Percentiles rank a stretch among this genome's conserved stretches.
phyloP scores from a whole-genome alignment of 768 basidiomycete genomes.

The Porphyrellus cyaneotinctus region DNA sequence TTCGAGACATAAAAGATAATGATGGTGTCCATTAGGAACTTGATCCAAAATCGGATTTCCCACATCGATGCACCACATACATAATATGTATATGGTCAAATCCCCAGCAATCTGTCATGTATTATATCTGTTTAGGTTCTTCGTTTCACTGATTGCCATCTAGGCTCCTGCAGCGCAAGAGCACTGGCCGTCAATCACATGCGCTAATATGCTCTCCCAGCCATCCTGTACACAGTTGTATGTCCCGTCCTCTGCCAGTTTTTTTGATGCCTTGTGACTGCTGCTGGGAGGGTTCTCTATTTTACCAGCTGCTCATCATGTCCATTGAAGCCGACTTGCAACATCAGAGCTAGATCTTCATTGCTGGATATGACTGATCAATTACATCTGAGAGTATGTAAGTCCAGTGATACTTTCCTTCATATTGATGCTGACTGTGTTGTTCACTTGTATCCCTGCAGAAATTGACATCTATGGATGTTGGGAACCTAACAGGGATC shows the following conservation, averaged over 20 bases:
- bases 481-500: conserved; percentile 46
- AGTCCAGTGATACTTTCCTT: neutral
- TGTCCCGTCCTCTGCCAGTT: too few relatives aligned
- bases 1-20: conserved; percentile 87
- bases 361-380: conserved; percentile 76
- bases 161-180: too few relatives aligned
- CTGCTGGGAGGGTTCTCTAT: too few relatives aligned
- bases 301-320: neutral
- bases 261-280: too few relatives aligned
- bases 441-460: conserved; percentile 33
- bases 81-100: too few relatives aligned
- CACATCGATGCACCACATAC: too few relatives aligned
- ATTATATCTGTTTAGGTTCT: too few relatives aligned
- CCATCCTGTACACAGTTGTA: too few relatives aligned
- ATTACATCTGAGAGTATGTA: conserved; percentile 80
- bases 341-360: conserved; percentile 70
- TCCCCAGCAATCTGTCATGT: too few relatives aligned
- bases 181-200: too few relatives aligned
- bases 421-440: neutral
- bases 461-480: conserved; percentile 49
- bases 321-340: neutral
- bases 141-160: too few relatives aligned
- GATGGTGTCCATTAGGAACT: conserved; percentile 64
- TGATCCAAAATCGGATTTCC: conserved; percentile 86
- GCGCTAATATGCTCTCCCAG: too few relatives aligned